phyloP scores from a whole-genome alignment of 352 stramenopile genomes.

The Pythium monospermum region DNA sequence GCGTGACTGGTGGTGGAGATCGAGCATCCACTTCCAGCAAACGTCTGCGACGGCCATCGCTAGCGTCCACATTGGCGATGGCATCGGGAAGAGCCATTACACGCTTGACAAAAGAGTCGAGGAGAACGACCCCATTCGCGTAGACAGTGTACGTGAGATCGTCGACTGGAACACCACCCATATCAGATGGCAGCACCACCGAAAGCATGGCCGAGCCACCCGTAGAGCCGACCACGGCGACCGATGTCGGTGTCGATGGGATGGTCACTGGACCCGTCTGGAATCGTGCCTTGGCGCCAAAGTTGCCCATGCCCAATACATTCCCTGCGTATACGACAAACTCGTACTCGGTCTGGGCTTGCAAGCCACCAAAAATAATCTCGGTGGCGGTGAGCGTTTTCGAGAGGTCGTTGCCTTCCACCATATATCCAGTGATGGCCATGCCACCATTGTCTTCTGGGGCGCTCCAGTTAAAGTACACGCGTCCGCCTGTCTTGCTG shows the following conservation, averaged over 20 bases:
- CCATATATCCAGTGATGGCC: conserved; percentile 33
- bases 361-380: conserved; percentile 31
- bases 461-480: conserved; percentile 33
- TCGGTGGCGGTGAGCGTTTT: background rate
- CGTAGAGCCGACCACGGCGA: conserved; percentile 24
- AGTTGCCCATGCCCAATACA: conserved; percentile 29
- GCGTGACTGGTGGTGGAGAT: too few species aligned
- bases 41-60: background rate
- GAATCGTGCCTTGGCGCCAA: conserved; percentile 23
- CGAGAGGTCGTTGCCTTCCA: conserved; percentile 19
- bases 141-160: conserved; percentile 38
- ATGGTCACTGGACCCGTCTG: conserved; percentile 23
- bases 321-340: conserved; percentile 54
- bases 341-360: conserved; percentile 34
- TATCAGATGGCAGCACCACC: conserved; percentile 33
- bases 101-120: background rate
- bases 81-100: background rate
- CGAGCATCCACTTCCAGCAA: background rate
- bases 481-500: conserved; percentile 32
- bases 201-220: conserved; percentile 36
- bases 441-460: conserved; percentile 55
- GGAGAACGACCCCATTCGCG: conserved; percentile 31
- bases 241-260: conserved; percentile 25
- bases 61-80: background rate
- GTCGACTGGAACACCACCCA: conserved; percentile 26